These are phyloP conservation scores for Populus trichocarpa DNA, from an alignment of 441 rosid species.

Conservation along the genomic window DNA sequence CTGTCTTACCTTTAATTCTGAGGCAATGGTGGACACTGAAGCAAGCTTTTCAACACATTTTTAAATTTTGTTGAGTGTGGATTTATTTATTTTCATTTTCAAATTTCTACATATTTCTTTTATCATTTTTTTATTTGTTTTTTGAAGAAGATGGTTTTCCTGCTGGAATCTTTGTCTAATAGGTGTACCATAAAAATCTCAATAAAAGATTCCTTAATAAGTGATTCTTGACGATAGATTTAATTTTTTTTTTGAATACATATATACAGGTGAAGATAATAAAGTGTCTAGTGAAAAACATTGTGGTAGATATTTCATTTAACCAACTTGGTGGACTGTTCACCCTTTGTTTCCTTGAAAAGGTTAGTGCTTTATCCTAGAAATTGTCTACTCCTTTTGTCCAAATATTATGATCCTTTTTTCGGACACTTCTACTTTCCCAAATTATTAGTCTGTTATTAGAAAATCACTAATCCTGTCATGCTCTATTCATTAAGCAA, in stretches of 20 bases:
- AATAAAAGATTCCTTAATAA: background rate
- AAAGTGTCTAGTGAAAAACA: slow-evolving; percentile 96
- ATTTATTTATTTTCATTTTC: background rate
- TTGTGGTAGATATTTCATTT: slow-evolving; percentile 96
- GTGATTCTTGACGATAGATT: slow-evolving; percentile 4
- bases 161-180: background rate
- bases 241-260: slow-evolving; percentile 1
- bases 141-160: background rate
- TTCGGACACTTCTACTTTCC: background rate
- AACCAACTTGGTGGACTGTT: slow-evolving; percentile 98
- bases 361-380: background rate
- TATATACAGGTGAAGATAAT: slow-evolving; percentile 82
- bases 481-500: too few species aligned
- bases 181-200: background rate
- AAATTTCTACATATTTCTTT: background rate
- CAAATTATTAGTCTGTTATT: too few species aligned
- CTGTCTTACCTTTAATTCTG: too few species aligned
- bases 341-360: slow-evolving; percentile 26
- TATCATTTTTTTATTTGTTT: background rate
- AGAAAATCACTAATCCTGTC: too few species aligned
- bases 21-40: too few species aligned
- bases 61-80: background rate
- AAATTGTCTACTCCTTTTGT: background rate
- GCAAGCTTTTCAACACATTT: too few species aligned
- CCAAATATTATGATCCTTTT: background rate